Conservation (phyloP, 768 basidiomycete species). For the Phallus indusiatus region DNA sequence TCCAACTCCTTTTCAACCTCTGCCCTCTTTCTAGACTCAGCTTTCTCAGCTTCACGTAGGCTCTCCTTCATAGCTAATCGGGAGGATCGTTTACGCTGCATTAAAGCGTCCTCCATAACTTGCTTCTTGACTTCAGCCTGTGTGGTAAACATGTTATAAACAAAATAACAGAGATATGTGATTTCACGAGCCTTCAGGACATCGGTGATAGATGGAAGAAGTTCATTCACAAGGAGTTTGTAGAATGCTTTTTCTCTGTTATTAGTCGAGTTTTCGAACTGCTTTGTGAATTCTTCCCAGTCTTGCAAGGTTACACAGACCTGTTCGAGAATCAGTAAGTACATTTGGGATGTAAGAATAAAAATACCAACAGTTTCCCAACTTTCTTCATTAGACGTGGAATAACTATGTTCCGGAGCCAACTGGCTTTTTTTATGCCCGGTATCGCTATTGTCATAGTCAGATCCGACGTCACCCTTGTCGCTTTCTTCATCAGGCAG, state of each 20-base stretch:
- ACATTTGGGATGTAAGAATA: not conserved
- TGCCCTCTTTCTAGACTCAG: conserved; percentile 45
- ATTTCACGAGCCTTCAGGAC: conserved; percentile 47
- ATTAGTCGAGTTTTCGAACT: conserved; percentile 67
- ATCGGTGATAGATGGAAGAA: conserved; percentile 63
- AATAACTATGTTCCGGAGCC: conserved; percentile 52
- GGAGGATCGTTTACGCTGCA: conserved; percentile 84
- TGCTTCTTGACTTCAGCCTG: conserved; percentile 45
- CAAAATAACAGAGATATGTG: not conserved
- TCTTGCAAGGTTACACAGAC: conserved; percentile 76
- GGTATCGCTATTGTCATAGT: conserved; percentile 11
- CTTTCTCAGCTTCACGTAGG: conserved; percentile 64
- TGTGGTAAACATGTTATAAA: conserved; percentile 34
- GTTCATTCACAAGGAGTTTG: conserved; percentile 50
- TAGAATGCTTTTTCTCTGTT: conserved; percentile 74
- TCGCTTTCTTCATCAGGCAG: conserved; percentile 15
- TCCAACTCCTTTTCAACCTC: conserved; percentile 64
- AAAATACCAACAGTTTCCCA: conserved; percentile 78
- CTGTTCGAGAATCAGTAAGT: conserved; percentile 28
- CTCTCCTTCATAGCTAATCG: conserved; percentile 76
- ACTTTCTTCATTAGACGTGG: not conserved
- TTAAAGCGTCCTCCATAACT: conserved; percentile 58
- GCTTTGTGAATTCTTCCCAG: conserved; percentile 74
- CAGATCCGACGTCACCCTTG: conserved; percentile 14
- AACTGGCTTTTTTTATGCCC: conserved; percentile 17